Conservation (phyloP, 2,329 filamentous ascomycete genomes). For the Talaromyces islandicus region DNA sequence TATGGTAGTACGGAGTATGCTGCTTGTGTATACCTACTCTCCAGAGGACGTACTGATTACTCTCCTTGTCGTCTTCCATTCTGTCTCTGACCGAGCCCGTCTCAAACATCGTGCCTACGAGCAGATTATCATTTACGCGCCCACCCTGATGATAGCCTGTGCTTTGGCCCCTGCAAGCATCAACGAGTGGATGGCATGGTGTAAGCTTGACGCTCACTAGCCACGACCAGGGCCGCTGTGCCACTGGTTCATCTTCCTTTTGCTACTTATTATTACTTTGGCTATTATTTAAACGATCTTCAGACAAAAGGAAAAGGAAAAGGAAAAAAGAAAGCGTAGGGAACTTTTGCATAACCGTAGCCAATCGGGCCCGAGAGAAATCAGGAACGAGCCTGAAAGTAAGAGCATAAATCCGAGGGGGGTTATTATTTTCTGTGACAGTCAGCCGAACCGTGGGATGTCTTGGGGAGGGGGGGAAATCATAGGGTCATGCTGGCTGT, state of each 20-base stretch:
- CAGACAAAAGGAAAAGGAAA: background rate
- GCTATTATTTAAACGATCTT: background rate
- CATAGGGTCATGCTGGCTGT: background rate
- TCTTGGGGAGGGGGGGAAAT: background rate
- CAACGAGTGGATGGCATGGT: background rate
- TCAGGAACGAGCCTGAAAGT: background rate
- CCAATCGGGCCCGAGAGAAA: background rate
- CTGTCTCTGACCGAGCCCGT: no score
- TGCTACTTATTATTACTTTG: background rate
- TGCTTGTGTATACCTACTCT: no score
- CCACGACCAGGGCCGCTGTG: background rate
- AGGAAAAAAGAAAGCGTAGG: background rate
- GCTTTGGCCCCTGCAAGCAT: background rate
- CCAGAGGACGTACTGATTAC: no score
- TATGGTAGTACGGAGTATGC: no score
- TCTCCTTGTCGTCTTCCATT: no score
- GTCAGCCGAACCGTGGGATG: background rate
- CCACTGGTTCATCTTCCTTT: background rate
- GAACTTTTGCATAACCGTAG: no score
- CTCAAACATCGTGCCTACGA: no score
- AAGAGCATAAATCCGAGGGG: background rate
- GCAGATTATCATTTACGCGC: no score
- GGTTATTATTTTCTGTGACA: background rate
- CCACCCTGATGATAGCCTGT: background rate
- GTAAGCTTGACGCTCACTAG: background rate